Evolutionary conservation across 2,329 filamentous ascomycete genomes (phyloP).

Genomic region (Leptographium flavum): DNA sequence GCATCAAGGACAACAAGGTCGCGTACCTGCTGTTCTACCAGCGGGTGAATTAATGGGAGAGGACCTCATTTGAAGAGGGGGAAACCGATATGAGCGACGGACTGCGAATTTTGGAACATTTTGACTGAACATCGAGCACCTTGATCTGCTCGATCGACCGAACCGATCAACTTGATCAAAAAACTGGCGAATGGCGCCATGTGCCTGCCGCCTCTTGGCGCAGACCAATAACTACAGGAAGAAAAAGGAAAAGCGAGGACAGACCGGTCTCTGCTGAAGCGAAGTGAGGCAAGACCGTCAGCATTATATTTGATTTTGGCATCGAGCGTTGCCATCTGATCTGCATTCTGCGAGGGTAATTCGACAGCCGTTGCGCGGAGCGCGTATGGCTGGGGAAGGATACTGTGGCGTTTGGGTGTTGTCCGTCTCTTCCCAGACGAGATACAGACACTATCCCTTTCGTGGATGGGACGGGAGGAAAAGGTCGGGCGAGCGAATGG

Average conservation of each 20-base stretch:
- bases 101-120: too few relatives aligned
- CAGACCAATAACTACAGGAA: background rate
- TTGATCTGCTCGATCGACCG: too few relatives aligned
- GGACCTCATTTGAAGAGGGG: too few relatives aligned
- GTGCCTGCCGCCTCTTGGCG: background rate
- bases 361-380: background rate
- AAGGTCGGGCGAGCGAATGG: background rate
- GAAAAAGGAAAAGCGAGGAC: background rate
- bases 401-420: background rate
- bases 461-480: background rate
- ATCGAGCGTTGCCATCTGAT: slow-evolving; percentile 1
- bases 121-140: too few relatives aligned
- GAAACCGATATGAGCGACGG: too few relatives aligned
- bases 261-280: background rate
- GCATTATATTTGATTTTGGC: background rate
- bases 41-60: slow-evolving; percentile 35
- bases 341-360: background rate
- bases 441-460: background rate
- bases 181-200: background rate
- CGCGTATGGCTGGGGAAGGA: background rate
- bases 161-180: too few relatives aligned
- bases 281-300: background rate
- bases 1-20: slow-evolving; percentile 84
- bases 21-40: slow-evolving; percentile 96
- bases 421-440: background rate